These are phyloP conservation scores for Sugiyamaella sp. DNA, from an alignment of 1,139 yeast species.

Conservation along the genomic window DNA sequence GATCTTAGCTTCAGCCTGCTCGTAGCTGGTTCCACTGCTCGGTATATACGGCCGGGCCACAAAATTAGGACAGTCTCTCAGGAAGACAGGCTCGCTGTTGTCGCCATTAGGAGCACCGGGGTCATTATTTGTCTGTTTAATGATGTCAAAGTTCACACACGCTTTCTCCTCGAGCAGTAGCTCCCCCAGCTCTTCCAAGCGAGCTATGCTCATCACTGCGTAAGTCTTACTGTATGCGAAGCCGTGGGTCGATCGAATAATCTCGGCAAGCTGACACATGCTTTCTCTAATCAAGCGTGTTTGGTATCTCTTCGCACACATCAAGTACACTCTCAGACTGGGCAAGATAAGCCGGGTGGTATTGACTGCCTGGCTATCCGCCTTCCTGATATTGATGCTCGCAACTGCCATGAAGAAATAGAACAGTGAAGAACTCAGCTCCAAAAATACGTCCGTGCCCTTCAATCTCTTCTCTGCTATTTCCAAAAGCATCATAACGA, in stretches of 20 bases:
- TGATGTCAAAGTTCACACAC: slow-evolving; percentile 4
- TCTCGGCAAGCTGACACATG: too few relatives aligned
- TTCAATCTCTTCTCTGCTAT: background rate
- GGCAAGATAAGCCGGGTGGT: slow-evolving; percentile 2
- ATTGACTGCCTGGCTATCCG: background rate
- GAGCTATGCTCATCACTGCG: background rate
- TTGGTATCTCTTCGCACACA: too few relatives aligned
- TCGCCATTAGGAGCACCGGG: too few relatives aligned
- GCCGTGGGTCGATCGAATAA: background rate
- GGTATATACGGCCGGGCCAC: background rate
- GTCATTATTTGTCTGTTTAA: background rate
- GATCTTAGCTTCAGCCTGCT: background rate
- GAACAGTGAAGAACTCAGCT: background rate
- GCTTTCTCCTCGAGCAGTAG: slow-evolving; percentile 6
- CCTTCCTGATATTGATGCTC: background rate
- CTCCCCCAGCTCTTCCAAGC: slow-evolving; percentile 1
- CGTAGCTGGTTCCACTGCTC: background rate
- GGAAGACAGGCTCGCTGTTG: background rate
- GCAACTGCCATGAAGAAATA: background rate
- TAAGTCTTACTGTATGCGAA: background rate
- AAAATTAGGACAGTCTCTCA: slow-evolving; percentile 2
- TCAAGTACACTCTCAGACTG: slow-evolving; percentile 7
- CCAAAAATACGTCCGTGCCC: background rate
- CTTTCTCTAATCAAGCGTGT: too few relatives aligned
- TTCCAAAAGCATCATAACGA: slow-evolving; percentile 5